Evolutionary conservation across 352 stramenopile genomes (phyloP).

Genomic region (Peronosclerospora sorghi): DNA sequence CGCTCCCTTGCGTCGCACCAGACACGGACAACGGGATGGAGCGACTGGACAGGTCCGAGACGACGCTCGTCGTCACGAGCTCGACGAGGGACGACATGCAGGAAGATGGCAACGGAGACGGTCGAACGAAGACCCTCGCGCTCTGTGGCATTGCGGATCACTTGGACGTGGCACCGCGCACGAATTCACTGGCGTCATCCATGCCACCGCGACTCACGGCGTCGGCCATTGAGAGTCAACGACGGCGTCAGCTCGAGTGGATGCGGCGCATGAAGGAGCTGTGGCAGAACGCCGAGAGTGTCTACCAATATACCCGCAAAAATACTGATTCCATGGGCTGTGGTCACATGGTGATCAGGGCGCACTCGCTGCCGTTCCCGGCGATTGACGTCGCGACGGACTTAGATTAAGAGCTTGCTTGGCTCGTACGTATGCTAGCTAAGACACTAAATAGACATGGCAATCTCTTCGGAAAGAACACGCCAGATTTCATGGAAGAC

Average conservation of each 20-base stretch:
- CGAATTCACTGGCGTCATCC: slow-evolving; percentile 9
- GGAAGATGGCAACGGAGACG: slow-evolving; percentile 8
- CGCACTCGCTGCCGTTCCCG: slow-evolving; percentile 8
- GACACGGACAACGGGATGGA: slow-evolving; percentile 3
- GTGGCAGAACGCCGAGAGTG: slow-evolving; percentile 20
- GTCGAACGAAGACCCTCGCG: slow-evolving; percentile 17
- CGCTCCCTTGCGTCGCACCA: slow-evolving; percentile 3
- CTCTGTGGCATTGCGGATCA: too few relatives aligned
- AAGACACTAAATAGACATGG: too few relatives aligned
- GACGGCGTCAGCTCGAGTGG: slow-evolving; percentile 10
- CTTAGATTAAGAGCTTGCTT: slow-evolving; percentile 3
- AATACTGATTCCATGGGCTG: slow-evolving; percentile 20
- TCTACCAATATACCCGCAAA: slow-evolving; percentile 17
- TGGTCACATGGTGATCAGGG: slow-evolving; percentile 1
- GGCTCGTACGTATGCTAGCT: too few relatives aligned
- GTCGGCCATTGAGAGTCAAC: slow-evolving; percentile 5
- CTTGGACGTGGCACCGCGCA: too few relatives aligned
- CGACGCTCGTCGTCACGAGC: slow-evolving; percentile 5
- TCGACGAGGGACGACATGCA: slow-evolving; percentile 10
- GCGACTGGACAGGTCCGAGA: slow-evolving; percentile 7
- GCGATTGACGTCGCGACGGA: slow-evolving; percentile 3
- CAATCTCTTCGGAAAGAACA: too few relatives aligned
- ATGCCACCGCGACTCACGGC: slow-evolving; percentile 9
- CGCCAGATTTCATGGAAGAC: too few relatives aligned
- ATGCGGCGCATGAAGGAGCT: slow-evolving; percentile 22